Conservation (phyloP, 805 yeast species). For the Kazachstania taianensis region DNA sequence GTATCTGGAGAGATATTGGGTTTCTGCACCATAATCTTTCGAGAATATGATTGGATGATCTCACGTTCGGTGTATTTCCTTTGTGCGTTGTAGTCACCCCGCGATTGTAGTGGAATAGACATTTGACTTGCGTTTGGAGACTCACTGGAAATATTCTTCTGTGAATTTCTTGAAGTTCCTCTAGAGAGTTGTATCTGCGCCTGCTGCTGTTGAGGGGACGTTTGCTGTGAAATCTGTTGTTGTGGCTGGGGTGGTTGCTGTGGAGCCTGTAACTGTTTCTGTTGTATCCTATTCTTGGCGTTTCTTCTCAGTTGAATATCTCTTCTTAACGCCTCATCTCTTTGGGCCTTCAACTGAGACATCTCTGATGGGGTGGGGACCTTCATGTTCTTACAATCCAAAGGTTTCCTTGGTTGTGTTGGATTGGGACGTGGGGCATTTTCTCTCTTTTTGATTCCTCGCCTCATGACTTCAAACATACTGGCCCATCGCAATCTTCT, state of each 20-base stretch:
- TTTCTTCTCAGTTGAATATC: conserved; percentile 30
- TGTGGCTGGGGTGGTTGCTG: conserved; percentile 9
- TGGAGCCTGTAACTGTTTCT: conserved; percentile 15
- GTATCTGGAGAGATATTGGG: conserved; percentile 25
- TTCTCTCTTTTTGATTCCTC: conserved; percentile 83
- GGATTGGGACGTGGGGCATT: conserved; percentile 52
- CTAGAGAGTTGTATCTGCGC: conserved; percentile 1
- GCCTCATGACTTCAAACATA: conserved; percentile 91
- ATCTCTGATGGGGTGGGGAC: conserved; percentile 79
- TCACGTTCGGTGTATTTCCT: conserved; percentile 22
- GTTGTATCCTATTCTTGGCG: conserved; percentile 25
- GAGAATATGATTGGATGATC: conserved; percentile 24
- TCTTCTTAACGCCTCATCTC: conserved; percentile 79
- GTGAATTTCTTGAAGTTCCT: conserved; percentile 4
- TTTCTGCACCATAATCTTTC: conserved; percentile 24
- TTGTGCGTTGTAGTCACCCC: conserved; percentile 4
- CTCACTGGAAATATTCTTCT: background rate
- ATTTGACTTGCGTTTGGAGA: background rate
- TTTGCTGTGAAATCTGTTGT: background rate
- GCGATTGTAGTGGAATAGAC: background rate
- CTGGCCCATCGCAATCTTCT: conserved; percentile 89
- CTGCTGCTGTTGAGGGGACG: background rate
- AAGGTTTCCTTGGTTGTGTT: conserved; percentile 32
- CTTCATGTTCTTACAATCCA: conserved; percentile 36
- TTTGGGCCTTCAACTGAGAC: conserved; percentile 69